Evolutionary conservation across 164 flowering plant genomes (phyloP), one percentile per base, ranked within the genome.

Genomic region (Echeveria elegans): DNA sequence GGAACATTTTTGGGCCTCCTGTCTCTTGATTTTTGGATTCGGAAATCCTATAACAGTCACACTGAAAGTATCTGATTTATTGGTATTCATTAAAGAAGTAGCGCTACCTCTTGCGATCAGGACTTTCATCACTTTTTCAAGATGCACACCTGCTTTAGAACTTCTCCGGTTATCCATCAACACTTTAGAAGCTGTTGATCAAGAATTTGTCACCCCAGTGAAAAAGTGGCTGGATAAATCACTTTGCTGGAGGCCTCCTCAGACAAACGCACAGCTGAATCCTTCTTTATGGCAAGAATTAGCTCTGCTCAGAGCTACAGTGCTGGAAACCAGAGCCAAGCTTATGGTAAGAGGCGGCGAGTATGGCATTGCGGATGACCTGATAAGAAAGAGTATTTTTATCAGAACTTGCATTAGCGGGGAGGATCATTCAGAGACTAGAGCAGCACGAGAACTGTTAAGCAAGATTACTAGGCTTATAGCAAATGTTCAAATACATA

Each of bases 311-410:
- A 80, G 88, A 74, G 96, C 97, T 23, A 79, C 84, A 24, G 88
- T 88, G 65, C 72, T 93, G 6, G 98, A 90, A 73, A 86, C 95
- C 18, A 78, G 96, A 75, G 92, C 92, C 15, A 92, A 90, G 77
- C 73, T 92, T 26, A 85, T 92, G 98, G 71, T 88, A 3, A 83
- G 85, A 78, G 96, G 96, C n/a, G 89, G 92, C 7, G 87, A 81
- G 28, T 92, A 85, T 70, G 96, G 87, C 74, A 79, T 86, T 45
- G 96, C 81, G 1, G 98, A 88, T 52, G 93, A 88, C 70, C 82
- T 90, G 9, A 85, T 90, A 36, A 79, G 96, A 75, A 88, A 88
- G 76, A 82, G 87, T 1, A 58, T 92, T 40, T 87, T 80, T 70
- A 85, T 92, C 56, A 86, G 98, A 71, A 82, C 87, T 71, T 88